Conservation (phyloP, 2,329 filamentous ascomycete genomes). For the Beauveria rudraprayagi region DNA sequence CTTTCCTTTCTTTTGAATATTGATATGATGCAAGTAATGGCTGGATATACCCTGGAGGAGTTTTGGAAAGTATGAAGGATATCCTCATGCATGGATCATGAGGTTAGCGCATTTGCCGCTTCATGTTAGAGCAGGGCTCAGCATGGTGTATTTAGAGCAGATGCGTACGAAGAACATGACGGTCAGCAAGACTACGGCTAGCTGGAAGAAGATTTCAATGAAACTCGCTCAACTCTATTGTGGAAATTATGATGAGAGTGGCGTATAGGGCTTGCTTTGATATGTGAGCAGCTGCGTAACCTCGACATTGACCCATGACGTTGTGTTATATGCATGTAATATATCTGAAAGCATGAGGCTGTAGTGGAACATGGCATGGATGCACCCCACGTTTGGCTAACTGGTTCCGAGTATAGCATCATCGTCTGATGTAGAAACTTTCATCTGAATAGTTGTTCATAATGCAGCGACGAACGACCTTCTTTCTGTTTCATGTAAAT, state of each 20-base stretch:
- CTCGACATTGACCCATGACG: neutral
- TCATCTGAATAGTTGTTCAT: no score
- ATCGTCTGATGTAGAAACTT: no score
- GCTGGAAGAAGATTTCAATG: neutral
- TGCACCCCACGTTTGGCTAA: neutral
- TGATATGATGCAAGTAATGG: constrained; percentile 5
- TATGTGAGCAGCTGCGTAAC: neutral
- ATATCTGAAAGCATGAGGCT: neutral
- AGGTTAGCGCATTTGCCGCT: neutral
- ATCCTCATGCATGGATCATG: neutral
- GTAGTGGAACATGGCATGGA: neutral
- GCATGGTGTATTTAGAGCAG: neutral
- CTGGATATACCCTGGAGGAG: constrained; percentile 10
- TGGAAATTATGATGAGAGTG: no score
- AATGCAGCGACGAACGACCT: no score
- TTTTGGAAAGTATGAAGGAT: neutral
- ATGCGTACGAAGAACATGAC: neutral
- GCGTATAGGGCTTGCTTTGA: no score
- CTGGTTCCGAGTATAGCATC: neutral
- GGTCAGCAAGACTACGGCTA: neutral
- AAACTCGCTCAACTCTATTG: neutral
- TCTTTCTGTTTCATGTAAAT: neutral
- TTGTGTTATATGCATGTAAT: neutral
- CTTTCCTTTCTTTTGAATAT: constrained; percentile 3
- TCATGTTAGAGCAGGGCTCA: constrained; percentile 8